A percentile compares a stretch with the other conserved stretches of the same genome.
These are phyloP conservation scores for Mediolabrus comicus DNA, from an alignment of 108 stramenopile genomes.

Conservation along the genomic window DNA sequence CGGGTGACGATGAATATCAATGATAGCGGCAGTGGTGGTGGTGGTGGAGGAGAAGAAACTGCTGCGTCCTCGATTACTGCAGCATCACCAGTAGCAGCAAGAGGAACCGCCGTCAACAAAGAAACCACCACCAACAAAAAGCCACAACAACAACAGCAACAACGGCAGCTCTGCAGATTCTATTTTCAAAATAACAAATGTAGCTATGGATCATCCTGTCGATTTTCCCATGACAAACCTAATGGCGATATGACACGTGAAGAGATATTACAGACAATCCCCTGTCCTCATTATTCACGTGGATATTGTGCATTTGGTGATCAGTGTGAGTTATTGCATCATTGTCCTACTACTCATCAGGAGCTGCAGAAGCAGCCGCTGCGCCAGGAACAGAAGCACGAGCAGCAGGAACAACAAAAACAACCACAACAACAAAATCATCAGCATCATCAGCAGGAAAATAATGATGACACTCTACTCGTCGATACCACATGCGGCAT, in stretches of 20 bases:
- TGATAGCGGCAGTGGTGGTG: no score
- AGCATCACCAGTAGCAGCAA: no score
- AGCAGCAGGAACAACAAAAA: constrained; percentile 9
- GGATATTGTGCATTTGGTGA: constrained; percentile 44
- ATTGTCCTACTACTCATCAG: no score
- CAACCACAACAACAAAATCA: neutral
- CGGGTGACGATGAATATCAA: no score
- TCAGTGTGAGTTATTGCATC: constrained; percentile 38
- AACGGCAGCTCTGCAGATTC: constrained; percentile 56
- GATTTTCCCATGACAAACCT: constrained; percentile 40
- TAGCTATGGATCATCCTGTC: constrained; percentile 40
- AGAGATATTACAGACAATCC: constrained; percentile 35
- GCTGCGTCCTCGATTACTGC: no score
- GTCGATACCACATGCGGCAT: constrained; percentile 51
- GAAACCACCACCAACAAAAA: no score
- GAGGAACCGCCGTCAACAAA: no score
- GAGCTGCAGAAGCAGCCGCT: neutral
- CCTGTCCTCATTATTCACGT: constrained; percentile 27
- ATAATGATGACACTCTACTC: neutral
- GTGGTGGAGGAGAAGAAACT: no score
- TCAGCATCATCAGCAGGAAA: neutral
- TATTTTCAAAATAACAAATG: constrained; percentile 42
- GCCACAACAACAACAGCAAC: constrained; percentile 5
- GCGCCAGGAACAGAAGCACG: constrained; percentile 3
- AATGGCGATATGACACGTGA: constrained; percentile 19